Evolutionary conservation across 768 basidiomycete genomes (phyloP).

Genomic region (Russula griseocarnosa): DNA sequence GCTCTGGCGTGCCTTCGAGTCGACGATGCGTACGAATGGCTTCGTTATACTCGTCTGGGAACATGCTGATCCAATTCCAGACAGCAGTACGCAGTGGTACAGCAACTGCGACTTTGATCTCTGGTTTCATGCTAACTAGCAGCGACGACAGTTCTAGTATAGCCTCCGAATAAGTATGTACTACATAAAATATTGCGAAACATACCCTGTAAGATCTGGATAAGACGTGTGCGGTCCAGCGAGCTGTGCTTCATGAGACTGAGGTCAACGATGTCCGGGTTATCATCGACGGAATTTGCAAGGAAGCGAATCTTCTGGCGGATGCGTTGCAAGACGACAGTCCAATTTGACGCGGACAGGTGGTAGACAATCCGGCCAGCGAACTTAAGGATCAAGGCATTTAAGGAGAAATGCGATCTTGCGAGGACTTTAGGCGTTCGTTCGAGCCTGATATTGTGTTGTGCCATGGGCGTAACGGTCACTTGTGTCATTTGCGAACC

Average conservation of each 20-base stretch:
- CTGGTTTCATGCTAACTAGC: constrained; percentile 74
- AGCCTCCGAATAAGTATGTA: constrained; percentile 8
- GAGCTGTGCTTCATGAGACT: constrained; percentile 74
- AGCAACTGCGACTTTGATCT: constrained; percentile 69
- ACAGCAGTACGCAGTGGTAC: constrained; percentile 69
- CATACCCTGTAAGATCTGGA: constrained; percentile 66
- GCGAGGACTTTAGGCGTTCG: constrained; percentile 59
- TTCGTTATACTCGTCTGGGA: constrained; percentile 75
- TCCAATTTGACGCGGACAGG: constrained; percentile 87
- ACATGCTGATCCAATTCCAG: constrained; percentile 87
- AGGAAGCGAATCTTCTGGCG: constrained; percentile 65
- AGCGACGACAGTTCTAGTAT: constrained; percentile 69
- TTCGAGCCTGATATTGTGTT: constrained; percentile 46
- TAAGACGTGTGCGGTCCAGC: constrained; percentile 63
- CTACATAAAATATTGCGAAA: constrained; percentile 11
- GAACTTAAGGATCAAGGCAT: constrained; percentile 61
- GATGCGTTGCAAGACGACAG: constrained; percentile 66
- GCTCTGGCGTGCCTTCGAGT: constrained; percentile 79
- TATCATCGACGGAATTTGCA: constrained; percentile 48
- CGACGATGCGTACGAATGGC: constrained; percentile 55
- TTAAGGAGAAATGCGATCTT: constrained; percentile 52
- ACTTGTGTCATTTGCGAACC: constrained; percentile 30
- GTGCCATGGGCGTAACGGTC: constrained; percentile 26
- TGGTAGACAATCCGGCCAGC: constrained; percentile 79
- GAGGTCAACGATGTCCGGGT: constrained; percentile 69